Base-by-base conservation (phyloP, 1,284 basidiomycete species). In the Cystobasidium sp. region DNA sequence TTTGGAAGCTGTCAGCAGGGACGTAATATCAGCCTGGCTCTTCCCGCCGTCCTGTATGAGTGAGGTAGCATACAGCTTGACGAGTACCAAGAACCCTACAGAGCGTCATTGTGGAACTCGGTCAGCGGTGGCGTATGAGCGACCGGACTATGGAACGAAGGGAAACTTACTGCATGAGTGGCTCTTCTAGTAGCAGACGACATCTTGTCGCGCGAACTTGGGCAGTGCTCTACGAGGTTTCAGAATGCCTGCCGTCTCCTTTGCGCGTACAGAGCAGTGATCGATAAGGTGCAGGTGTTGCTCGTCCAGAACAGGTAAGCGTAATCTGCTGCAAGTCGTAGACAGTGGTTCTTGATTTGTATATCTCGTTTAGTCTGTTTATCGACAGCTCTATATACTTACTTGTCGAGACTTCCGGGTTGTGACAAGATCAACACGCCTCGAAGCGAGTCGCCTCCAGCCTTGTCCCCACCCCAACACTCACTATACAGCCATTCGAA, bases 1-100 rank as follows among this genome's bases (percentile, higher is more conserved):
- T 59, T 84, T 82, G 41, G 83, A 78, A 18, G 83, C 92, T 93
- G 41, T 18, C 14, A 53, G 16, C 37, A 47, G 4, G 5, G 31
- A 41, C 12, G 53, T 22, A 6, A 58, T 9, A 14, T 10, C 14
- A 37, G 24, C n/a, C 24, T 22, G 14, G 16, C 8, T 8, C 53
- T 3, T 3, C 37, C 20, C 39, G n/a, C 46, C 12, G 46, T 14
- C 12, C 53, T 31, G 53, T 3, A 12, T 6, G 12, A n/a, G 14
- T 49, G 6, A 14, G 24, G 3, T 22, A 31, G 20, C 69, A 16
- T 43, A 71, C 69, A 20, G 24, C 37, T 56, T 8, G 69, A 51
- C 9, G 69, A 71, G 61, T 71, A 71, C 69, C 69, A 71, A 3
- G 69, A 71, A 16, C 69, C 69, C 69, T 71, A 41, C 6, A 39